A percentile compares a stretch with the other conserved stretches of the same genome.
Evolutionary conservation across 805 yeast species (phyloP).

Genomic region (Ogataea nakhonphanomensis): DNA sequence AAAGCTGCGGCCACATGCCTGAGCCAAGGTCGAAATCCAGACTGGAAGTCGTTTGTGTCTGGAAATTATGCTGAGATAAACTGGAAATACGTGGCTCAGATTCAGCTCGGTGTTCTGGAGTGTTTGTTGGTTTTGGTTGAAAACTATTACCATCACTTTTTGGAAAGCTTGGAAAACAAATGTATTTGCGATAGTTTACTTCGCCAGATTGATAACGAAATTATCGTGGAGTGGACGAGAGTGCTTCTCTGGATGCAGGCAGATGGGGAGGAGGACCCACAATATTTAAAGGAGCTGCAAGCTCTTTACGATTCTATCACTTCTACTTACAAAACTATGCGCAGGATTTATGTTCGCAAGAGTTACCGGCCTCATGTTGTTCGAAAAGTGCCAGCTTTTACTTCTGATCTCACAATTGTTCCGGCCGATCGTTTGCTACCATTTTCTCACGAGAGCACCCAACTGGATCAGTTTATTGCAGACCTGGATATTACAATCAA

Average conservation of each 20-base stretch:
- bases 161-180: conserved; percentile 61
- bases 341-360: conserved; percentile 67
- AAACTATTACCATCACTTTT: conserved; percentile 72
- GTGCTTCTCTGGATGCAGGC: conserved; percentile 29
- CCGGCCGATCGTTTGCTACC: conserved; percentile 33
- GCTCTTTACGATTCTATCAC: conserved; percentile 28
- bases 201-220: conserved; percentile 65
- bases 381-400: conserved; percentile 38
- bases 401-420: conserved; percentile 38
- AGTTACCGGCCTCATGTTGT: conserved; percentile 59
- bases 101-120: conserved; percentile 79
- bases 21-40: conserved; percentile 36
- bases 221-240: conserved; percentile 47
- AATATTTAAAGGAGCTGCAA: conserved; percentile 20
- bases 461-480: conserved; percentile 59
- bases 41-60: conserved; percentile 48
- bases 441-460: conserved; percentile 37
- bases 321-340: conserved; percentile 56
- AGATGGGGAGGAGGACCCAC: conserved; percentile 10
- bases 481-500: conserved; percentile 61
- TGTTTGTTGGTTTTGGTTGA: conserved; percentile 67
- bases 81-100: conserved; percentile 66
- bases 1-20: conserved; percentile 53
- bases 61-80: conserved; percentile 45
- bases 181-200: conserved; percentile 59